Evolutionary conservation across 1,284 basidiomycete species (phyloP), one percentile per base, ranked within the genome.

Genomic region (Malassezia cuniculi): DNA sequence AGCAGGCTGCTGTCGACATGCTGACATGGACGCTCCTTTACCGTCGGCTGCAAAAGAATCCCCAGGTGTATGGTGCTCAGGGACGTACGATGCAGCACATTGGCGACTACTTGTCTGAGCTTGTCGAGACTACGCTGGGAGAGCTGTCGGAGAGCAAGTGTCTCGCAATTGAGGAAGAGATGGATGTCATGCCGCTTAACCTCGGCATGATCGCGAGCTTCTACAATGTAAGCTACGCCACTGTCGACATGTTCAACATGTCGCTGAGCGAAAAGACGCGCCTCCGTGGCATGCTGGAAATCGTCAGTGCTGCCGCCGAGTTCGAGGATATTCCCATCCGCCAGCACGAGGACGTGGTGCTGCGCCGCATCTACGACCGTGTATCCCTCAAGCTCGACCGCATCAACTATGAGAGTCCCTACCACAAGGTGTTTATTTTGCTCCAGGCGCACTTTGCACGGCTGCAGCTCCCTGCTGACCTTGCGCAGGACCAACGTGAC

Each of bases 211-310:
- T 60, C 20, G 50, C 60, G 81, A 93, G 68, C 29, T 66, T 71
- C 69, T 74, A 74, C 71, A 74, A 74, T 61, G 72, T 74, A 38
- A 69, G 71, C 76, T 86, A 93, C 68, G 80, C 90, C 50, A 94
- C 87, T 5, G 82, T 94, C 42, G 87, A 95, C 71, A 87, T 93
- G 20, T 97, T 95, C 71, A 87, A 82, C 20, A 75, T 90, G 41
- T 97, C 90, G 8, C 74, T 97, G 50, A 94, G 90, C 68, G 86
- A 90, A 62, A 78, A 80, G 30, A 97, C 90, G n/a, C 97, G 95
- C 71, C 76, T 97, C 66, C 89, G 93, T 71, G 90, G 90, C 29
- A 71, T 97, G 17, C 76, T 97, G 25, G 89, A 97, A 70, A 90
- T 97, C 38, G 82, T 97, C 6, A 83, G 84, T 0, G 90, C 87